phyloP scores from a whole-genome alignment of 306 rosid species.

The Cicer judaicum region DNA sequence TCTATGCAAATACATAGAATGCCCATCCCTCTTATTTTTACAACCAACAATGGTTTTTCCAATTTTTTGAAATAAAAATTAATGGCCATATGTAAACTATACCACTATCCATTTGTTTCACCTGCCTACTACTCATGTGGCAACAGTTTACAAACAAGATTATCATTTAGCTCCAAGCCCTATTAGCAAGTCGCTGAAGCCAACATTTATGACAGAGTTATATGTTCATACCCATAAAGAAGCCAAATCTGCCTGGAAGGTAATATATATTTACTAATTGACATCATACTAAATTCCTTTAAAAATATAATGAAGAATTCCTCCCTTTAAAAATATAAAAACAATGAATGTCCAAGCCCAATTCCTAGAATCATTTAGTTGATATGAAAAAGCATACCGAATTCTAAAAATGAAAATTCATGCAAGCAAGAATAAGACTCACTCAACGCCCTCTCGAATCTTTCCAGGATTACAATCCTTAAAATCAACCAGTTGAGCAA shows the following conservation, averaged over 20 bases:
- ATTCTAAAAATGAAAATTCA: conserved; percentile 17
- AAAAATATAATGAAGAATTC: not conserved
- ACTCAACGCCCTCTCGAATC: conserved; percentile 70
- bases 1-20: conserved; percentile 19
- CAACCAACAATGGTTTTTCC: conserved; percentile 1
- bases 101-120: conserved; percentile 21
- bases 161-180: conserved; percentile 30
- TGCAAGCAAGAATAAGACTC: conserved; percentile 50
- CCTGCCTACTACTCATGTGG: conserved; percentile 8
- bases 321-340: conserved; percentile 12
- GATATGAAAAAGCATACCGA: conserved; percentile 4
- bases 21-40: conserved; percentile 17
- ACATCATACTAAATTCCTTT: conserved; percentile 13
- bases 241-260: conserved; percentile 21
- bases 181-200: not conserved
- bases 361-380: conserved; percentile 12
- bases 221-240: conserved; percentile 12
- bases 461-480: conserved; percentile 70
- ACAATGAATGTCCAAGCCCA: not conserved
- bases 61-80: conserved; percentile 1
- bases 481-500: conserved; percentile 90
- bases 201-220: conserved; percentile 26
- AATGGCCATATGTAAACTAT: conserved; percentile 4
- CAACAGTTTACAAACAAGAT: conserved; percentile 1
- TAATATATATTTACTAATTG: not conserved